Percentiles rank a stretch among this genome's conserved stretches.
These are phyloP conservation scores for Citrus trifoliata DNA, from an alignment of 345 rosid genomes.

Conservation along the genomic window DNA sequence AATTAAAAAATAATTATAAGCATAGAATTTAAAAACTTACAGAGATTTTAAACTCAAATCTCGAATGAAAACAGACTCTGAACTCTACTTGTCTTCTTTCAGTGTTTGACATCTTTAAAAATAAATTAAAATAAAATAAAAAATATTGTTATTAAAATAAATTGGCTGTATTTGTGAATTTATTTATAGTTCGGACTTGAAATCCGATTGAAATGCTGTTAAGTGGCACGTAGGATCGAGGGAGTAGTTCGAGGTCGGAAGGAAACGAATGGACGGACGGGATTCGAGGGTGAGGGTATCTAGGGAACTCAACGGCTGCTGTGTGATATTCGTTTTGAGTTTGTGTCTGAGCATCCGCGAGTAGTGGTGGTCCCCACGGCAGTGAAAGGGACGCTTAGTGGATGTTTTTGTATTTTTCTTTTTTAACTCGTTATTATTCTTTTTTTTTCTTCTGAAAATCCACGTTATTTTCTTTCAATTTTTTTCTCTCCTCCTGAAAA, in stretches of 20 bases:
- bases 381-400: not conserved
- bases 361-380: not conserved
- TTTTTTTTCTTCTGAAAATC: not conserved
- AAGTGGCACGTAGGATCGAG: conserved; percentile 47
- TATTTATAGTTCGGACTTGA: conserved; percentile 47
- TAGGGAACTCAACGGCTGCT: conserved; percentile 11
- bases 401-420: not conserved
- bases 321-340: conserved; percentile 13
- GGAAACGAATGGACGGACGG: conserved; percentile 33
- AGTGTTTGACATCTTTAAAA: conserved; percentile 20
- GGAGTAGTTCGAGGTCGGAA: conserved; percentile 7
- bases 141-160: too few species aligned
- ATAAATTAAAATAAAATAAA: too few species aligned
- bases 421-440: not conserved
- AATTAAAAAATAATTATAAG: not conserved
- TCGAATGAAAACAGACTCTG: not conserved
- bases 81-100: conserved; percentile 17
- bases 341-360: conserved; percentile 5
- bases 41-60: conserved; percentile 10
- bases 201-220: conserved; percentile 63
- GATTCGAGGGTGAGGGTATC: conserved; percentile 25
- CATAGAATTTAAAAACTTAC: not conserved
- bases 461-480: too few species aligned
- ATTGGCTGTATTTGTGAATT: not conserved
- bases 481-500: too few species aligned